Evolutionary conservation across 1,284 basidiomycete species (phyloP).

Genomic region (Cerioporus squamosus): DNA sequence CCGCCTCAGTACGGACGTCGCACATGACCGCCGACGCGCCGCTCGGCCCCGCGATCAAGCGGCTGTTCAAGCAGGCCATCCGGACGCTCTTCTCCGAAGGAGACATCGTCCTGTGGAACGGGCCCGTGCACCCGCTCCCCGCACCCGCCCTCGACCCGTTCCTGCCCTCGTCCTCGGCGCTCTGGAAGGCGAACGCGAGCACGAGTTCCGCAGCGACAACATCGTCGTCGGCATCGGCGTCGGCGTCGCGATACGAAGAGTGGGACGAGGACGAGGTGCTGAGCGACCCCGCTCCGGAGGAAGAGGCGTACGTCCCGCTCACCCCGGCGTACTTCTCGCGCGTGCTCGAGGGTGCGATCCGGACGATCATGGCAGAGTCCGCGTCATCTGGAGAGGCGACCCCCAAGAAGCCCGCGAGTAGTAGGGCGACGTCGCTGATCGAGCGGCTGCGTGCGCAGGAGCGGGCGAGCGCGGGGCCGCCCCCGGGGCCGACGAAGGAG

Average conservation of each 20-base stretch:
- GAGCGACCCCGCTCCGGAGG: conserved; percentile 61
- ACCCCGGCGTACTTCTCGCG: conserved; percentile 52
- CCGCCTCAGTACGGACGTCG: too few species aligned
- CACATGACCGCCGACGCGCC: conserved; percentile 9
- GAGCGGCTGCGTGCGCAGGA: conserved; percentile 19
- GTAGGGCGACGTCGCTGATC: conserved; percentile 12
- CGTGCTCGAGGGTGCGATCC: conserved; percentile 52
- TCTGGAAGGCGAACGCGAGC: conserved; percentile 49
- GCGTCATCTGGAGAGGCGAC: not conserved
- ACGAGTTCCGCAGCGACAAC: conserved; percentile 33
- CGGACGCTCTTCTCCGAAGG: conserved; percentile 69
- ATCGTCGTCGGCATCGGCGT: conserved; percentile 20
- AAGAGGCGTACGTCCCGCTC: conserved; percentile 69
- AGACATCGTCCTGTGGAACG: conserved; percentile 69
- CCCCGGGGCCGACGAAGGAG: conserved; percentile 49
- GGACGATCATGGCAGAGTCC: conserved; percentile 35
- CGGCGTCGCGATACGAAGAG: conserved; percentile 26
- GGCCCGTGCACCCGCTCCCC: conserved; percentile 43
- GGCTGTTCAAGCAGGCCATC: conserved; percentile 65
- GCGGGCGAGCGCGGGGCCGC: conserved; percentile 2
- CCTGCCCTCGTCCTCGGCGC: conserved; percentile 12
- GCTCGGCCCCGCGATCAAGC: conserved; percentile 52
- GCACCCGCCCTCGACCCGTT: conserved; percentile 17
- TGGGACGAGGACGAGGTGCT: conserved; percentile 48
- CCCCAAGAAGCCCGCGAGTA: not conserved